These are phyloP conservation scores for Suaeda aralocaspica DNA, from an alignment of 148 eudicot species.

Conservation along the genomic window DNA sequence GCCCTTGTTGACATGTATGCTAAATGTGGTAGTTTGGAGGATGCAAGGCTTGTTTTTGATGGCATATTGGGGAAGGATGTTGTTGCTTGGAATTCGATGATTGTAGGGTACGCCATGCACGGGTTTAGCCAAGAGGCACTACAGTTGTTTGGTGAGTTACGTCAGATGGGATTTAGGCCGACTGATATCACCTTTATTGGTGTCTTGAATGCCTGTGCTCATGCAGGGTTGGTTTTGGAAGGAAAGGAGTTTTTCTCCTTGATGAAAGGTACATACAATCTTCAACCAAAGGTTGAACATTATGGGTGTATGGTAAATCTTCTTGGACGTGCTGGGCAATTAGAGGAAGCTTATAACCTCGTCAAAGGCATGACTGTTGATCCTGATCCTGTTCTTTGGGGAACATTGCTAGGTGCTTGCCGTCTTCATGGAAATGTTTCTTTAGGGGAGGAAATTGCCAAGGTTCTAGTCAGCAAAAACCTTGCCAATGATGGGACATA, in stretches of 20 bases:
- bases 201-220: constrained; percentile 75
- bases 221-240: constrained; percentile 60
- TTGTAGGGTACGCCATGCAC: constrained; percentile 72
- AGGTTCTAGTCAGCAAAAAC: constrained; percentile 42
- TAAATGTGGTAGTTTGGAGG: constrained; percentile 81
- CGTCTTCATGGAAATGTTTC: constrained; percentile 53
- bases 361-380: constrained; percentile 42
- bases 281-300: constrained; percentile 77
- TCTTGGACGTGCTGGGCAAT: constrained; percentile 69
- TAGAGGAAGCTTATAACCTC: constrained; percentile 79
- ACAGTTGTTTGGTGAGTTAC: constrained; percentile 45
- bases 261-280: constrained; percentile 45
- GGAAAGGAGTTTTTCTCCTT: constrained; percentile 49
- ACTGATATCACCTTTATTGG: constrained; percentile 85
- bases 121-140: constrained; percentile 65
- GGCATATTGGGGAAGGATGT: constrained; percentile 56
- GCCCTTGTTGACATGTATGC: constrained; percentile 90
- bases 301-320: constrained; percentile 96
- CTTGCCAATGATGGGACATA: constrained; percentile 65
- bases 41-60: constrained; percentile 62
- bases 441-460: constrained; percentile 62
- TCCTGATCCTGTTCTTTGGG: constrained; percentile 69
- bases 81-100: constrained; percentile 81
- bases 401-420: constrained; percentile 80
- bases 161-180: constrained; percentile 37